Conservation (phyloP, 148 eudicot species). For the Limonium bicolor region DNA sequence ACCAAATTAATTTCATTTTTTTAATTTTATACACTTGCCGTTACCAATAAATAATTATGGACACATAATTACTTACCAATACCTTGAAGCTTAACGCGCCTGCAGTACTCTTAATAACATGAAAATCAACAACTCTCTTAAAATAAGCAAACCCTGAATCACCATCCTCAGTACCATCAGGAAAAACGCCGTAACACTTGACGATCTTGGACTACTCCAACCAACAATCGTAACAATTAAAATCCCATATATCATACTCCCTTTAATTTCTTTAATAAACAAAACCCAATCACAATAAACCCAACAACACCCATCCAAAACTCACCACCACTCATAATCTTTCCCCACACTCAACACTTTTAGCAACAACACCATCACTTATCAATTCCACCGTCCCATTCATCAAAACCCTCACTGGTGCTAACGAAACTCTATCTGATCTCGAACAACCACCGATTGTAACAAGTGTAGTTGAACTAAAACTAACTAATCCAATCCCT, state of each 20-base stretch:
- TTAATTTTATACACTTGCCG: too few species aligned
- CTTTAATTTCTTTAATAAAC: slow-evolving; percentile 68
- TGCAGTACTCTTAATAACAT: slow-evolving; percentile 39
- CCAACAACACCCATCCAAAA: slow-evolving; percentile 64
- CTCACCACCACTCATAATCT: slow-evolving; percentile 38
- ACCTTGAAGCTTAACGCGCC: slow-evolving; percentile 48
- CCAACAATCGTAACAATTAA: slow-evolving; percentile 60
- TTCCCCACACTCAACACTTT: slow-evolving; percentile 55
- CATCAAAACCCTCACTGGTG: slow-evolving; percentile 47
- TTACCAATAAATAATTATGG: too few species aligned
- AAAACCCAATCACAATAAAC: slow-evolving; percentile 45
- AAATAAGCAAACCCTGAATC: slow-evolving; percentile 46
- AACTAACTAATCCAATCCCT: slow-evolving; percentile 69
- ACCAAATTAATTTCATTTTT: too few species aligned
- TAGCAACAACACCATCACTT: too few species aligned
- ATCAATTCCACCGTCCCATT: too few species aligned
- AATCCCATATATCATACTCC: slow-evolving; percentile 81
- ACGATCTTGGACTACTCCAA: slow-evolving; percentile 78
- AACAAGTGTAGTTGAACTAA: slow-evolving; percentile 39
- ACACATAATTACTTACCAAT: too few species aligned
- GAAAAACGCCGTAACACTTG: slow-evolving; percentile 51
- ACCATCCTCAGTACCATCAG: slow-evolving; percentile 35
- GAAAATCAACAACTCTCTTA: slow-evolving; percentile 56
- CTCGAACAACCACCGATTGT: slow-evolving; percentile 51
- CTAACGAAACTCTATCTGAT: too few species aligned